Conservation (phyloP, 2,329 filamentous ascomycete genomes). For the Monascus ruber region DNA sequence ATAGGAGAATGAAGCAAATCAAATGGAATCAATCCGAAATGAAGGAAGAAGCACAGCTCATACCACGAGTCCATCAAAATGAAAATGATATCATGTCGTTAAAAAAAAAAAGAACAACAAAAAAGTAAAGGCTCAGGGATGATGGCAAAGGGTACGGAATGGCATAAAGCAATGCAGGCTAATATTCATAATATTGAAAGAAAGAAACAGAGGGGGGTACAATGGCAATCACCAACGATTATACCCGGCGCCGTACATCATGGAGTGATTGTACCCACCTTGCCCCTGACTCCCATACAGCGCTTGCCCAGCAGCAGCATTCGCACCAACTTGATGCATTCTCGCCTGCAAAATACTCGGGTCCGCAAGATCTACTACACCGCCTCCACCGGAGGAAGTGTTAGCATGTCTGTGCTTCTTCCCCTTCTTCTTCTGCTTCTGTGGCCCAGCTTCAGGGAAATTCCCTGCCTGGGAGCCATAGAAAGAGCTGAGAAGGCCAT, state of each 20-base stretch:
- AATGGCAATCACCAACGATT: constrained; percentile 50
- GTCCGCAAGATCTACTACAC: constrained; percentile 99
- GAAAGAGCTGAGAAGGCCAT: constrained; percentile 82
- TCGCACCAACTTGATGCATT: constrained; percentile 80
- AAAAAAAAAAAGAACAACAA: constrained; percentile 11
- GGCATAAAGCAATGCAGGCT: constrained; percentile 8
- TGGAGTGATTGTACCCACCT: constrained; percentile 82
- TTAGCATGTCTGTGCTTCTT: constrained; percentile 99
- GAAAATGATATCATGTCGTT: constrained; percentile 23
- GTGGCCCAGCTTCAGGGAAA: constrained; percentile 76
- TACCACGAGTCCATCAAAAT: constrained; percentile 14
- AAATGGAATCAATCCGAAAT: constrained; percentile 12
- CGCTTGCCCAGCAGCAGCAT: constrained; percentile 64
- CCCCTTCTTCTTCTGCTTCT: constrained; percentile 99
- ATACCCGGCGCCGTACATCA: constrained; percentile 66
- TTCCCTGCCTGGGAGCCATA: constrained; percentile 76
- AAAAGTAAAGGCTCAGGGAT: constrained; percentile 1
- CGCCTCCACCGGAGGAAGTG: constrained; percentile 99
- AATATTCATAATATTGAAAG: constrained; percentile 10
- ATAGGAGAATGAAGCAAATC: constrained; percentile 13
- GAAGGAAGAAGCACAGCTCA: constrained; percentile 10
- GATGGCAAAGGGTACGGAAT: constrained; percentile 9
- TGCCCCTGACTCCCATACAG: constrained; percentile 74
- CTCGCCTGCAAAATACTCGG: constrained; percentile 98
- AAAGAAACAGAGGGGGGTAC: constrained; percentile 6